phyloP scores from a whole-genome alignment of 2,329 filamentous ascomycete genomes.

The Epichloe scottii region DNA sequence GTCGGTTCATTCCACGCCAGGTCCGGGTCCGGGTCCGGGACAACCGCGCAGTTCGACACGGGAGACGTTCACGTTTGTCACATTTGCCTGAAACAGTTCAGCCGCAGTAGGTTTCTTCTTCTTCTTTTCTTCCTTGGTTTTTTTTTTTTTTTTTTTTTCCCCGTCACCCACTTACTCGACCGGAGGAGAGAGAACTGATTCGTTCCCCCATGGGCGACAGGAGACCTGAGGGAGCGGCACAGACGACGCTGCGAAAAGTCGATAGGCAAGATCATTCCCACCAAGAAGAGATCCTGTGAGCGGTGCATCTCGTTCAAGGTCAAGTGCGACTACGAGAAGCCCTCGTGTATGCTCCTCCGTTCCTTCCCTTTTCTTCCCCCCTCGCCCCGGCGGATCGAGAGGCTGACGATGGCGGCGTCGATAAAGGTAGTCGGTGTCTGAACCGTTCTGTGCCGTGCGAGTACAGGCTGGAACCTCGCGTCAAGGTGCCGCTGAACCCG shows the following conservation, averaged over 20 bases:
- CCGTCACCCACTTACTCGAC: neutral
- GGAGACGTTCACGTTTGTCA: slow-evolving; percentile 7
- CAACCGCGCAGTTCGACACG: slow-evolving; percentile 1
- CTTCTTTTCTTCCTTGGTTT: neutral
- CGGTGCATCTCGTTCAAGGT: slow-evolving; percentile 8
- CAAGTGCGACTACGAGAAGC: slow-evolving; percentile 7
- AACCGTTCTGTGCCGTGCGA: slow-evolving; percentile 6
- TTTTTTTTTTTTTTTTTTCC: neutral
- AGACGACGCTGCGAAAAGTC: slow-evolving; percentile 7
- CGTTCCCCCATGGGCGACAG: neutral
- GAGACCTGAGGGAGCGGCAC: slow-evolving; percentile 6
- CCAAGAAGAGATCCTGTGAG: slow-evolving; percentile 8
- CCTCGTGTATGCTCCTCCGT: slow-evolving; percentile 3
- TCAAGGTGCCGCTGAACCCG: slow-evolving; percentile 8
- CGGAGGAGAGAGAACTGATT: no score
- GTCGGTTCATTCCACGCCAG: slow-evolving; percentile 2
- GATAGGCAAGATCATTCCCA: slow-evolving; percentile 7
- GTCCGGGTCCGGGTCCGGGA: slow-evolving; percentile 3
- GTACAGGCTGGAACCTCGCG: slow-evolving; percentile 6
- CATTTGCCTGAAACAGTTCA: slow-evolving; percentile 7
- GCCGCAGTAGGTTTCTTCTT: slow-evolving; percentile 3
- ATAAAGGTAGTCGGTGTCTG: slow-evolving; percentile 5
- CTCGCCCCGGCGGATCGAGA: no score
- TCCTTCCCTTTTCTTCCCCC: neutral
- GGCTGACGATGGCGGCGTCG: neutral